A percentile compares a stretch with the other conserved stretches of the same genome.
Evolutionary conservation across 805 yeast genomes (phyloP).

Genomic region (Candida xiaguanensis): DNA sequence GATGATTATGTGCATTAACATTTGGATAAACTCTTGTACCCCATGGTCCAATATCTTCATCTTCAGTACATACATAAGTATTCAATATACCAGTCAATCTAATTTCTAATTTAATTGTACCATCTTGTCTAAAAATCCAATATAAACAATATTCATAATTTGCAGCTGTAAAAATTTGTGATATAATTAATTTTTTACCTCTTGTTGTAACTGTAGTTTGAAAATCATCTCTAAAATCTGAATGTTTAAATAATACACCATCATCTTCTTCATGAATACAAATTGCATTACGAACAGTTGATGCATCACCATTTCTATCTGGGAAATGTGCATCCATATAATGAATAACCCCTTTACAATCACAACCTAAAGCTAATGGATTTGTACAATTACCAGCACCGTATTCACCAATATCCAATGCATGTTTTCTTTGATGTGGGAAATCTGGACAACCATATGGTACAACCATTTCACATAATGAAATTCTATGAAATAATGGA

Average conservation of each 20-base stretch:
- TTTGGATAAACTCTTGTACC: constrained; percentile 79
- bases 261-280: constrained; percentile 88
- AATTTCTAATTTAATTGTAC: constrained; percentile 74
- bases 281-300: constrained; percentile 70
- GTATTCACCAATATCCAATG: constrained; percentile 82
- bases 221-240: constrained; percentile 79
- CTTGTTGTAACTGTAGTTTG: constrained; percentile 72
- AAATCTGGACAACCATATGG: constrained; percentile 78
- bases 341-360: constrained; percentile 82
- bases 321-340: constrained; percentile 77
- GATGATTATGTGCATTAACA: constrained; percentile 83
- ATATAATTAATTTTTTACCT: constrained; percentile 67
- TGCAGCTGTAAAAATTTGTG: constrained; percentile 84
- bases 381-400: constrained; percentile 87
- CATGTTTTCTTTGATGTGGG: constrained; percentile 84
- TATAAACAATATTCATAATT: constrained; percentile 83
- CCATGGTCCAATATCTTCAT: constrained; percentile 69
- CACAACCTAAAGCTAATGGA: constrained; percentile 75
- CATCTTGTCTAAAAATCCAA: constrained; percentile 82
- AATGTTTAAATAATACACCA: constrained; percentile 74
- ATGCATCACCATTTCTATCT: constrained; percentile 63
- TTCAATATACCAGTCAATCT: constrained; percentile 81
- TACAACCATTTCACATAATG: constrained; percentile 79
- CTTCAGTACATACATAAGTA: constrained; percentile 62
- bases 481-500: constrained; percentile 75